Percentiles rank a stretch among this genome's conserved stretches.
Conservation (phyloP, 805 yeast species). For the Nakazawaea wickerhamii region DNA sequence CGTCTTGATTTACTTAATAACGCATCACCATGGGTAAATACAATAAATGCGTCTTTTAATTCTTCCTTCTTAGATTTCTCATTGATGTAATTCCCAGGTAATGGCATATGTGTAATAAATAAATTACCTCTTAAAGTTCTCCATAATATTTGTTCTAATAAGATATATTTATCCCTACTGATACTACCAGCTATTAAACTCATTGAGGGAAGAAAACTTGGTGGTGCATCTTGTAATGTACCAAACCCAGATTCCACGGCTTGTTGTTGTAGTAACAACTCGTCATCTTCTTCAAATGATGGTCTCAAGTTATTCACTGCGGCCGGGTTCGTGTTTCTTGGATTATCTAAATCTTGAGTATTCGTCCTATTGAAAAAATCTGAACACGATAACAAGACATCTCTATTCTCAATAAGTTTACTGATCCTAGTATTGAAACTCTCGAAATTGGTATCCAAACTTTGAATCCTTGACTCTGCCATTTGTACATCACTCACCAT, state of each 20-base stretch:
- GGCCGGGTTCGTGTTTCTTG: constrained; percentile 16
- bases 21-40: constrained; percentile 85
- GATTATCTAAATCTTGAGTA: constrained; percentile 25
- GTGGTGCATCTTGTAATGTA: constrained; percentile 23
- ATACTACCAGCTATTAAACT: constrained; percentile 76
- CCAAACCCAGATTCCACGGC: constrained; percentile 19
- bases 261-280: constrained; percentile 22
- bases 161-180: constrained; percentile 57
- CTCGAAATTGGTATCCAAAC: constrained; percentile 65
- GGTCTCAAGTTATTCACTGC: constrained; percentile 22
- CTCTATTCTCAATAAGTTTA: constrained; percentile 64
- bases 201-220: constrained; percentile 28
- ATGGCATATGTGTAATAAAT: constrained; percentile 69
- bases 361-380: constrained; percentile 27
- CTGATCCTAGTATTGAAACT: constrained; percentile 52
- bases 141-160: constrained; percentile 83
- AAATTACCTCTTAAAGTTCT: constrained; percentile 90
- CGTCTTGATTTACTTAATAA: constrained; percentile 65
- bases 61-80: constrained; percentile 46
- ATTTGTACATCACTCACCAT: constrained; percentile 51
- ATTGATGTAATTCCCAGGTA: constrained; percentile 63
- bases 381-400: constrained; percentile 37
- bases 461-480: constrained; percentile 66
- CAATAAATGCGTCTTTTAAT: constrained; percentile 75
- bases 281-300: constrained; percentile 23